These are phyloP conservation scores for Saccharomycopsis schoenii DNA, from an alignment of 805 yeast genomes.

Conservation along the genomic window DNA sequence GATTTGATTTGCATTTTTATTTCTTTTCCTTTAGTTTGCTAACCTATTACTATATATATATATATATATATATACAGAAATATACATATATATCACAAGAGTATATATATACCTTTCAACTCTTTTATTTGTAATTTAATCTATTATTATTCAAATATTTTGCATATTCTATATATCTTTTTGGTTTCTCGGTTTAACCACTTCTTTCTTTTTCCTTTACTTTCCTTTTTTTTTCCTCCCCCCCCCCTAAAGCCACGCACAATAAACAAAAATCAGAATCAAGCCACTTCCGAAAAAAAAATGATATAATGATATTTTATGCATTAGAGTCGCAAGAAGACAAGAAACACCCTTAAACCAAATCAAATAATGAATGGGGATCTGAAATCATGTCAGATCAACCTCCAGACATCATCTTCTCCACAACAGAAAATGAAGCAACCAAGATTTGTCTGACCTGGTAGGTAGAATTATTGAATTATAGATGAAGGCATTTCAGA, in stretches of 20 bases:
- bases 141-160: too few relatives aligned
- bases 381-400: too few relatives aligned
- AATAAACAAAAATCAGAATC: background rate
- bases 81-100: too few relatives aligned
- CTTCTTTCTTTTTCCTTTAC: background rate
- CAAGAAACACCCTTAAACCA: background rate
- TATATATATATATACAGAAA: background rate
- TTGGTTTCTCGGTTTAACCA: background rate
- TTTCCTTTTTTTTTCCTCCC: background rate
- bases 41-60: background rate
- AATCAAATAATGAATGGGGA: too few relatives aligned
- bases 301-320: background rate
- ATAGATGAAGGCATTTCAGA: too few relatives aligned
- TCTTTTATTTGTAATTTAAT: too few relatives aligned
- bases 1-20: background rate
- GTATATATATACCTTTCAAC: too few relatives aligned
- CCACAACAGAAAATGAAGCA: too few relatives aligned
- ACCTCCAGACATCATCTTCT: too few relatives aligned
- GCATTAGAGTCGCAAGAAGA: background rate
- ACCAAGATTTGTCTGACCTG: too few relatives aligned
- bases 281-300: background rate
- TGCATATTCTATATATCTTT: background rate
- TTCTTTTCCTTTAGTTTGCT: background rate
- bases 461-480: too few relatives aligned
- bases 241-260: background rate